A percentile compares a stretch with the other conserved stretches of the same genome.
Conservation (phyloP, 108 stramenopile species). For the Skeletonema grethae region DNA sequence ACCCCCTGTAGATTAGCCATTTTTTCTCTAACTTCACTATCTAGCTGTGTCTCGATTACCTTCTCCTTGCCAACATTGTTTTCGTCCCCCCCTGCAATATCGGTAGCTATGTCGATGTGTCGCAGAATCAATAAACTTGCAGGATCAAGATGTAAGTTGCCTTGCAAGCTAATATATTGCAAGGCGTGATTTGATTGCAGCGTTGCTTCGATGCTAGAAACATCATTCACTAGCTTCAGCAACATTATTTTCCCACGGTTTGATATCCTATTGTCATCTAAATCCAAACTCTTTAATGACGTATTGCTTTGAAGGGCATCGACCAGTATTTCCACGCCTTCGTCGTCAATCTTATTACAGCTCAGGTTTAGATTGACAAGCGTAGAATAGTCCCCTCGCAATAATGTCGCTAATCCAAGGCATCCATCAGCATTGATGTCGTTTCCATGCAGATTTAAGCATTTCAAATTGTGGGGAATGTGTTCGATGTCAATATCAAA, state of each 20-base stretch:
- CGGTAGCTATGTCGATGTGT: too few relatives aligned
- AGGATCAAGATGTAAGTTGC: background rate
- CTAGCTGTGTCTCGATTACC: too few relatives aligned
- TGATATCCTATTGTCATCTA: background rate
- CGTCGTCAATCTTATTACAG: background rate
- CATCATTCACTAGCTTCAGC: too few relatives aligned
- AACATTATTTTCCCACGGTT: too few relatives aligned
- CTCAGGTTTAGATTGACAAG: background rate
- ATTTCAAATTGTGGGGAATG: background rate
- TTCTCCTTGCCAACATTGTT: too few relatives aligned
- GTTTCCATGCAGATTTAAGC: background rate
- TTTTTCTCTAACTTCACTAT: too few relatives aligned
- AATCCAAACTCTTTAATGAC: background rate
- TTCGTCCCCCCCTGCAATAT: too few relatives aligned
- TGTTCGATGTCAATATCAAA: background rate
- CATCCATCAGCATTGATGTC: background rate
- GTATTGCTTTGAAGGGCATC: slow-evolving; percentile 2
- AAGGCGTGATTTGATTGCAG: background rate
- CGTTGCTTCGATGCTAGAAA: too few relatives aligned
- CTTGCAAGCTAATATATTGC: too few relatives aligned
- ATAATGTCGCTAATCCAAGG: background rate
- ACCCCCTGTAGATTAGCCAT: too few relatives aligned
- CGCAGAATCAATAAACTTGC: too few relatives aligned
- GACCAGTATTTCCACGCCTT: background rate
- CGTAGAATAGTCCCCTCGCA: background rate